These are phyloP conservation scores for Syzygium aromaticum DNA, from an alignment of 345 rosid genomes.

Conservation along the genomic window DNA sequence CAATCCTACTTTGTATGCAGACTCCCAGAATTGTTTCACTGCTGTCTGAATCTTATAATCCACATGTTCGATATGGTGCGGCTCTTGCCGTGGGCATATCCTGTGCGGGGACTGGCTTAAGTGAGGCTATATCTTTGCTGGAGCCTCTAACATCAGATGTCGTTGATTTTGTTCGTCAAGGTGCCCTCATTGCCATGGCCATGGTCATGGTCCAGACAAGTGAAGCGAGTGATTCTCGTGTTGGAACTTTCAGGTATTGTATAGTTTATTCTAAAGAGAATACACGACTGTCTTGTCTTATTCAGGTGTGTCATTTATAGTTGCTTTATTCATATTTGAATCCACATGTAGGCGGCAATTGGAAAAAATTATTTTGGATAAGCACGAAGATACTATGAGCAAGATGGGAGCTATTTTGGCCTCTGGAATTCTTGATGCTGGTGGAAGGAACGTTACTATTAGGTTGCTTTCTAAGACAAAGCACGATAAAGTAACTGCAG, in stretches of 20 bases:
- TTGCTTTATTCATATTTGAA: neutral
- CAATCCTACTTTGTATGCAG: slow-evolving; percentile 25
- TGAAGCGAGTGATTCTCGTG: slow-evolving; percentile 97
- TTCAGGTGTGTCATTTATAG: neutral
- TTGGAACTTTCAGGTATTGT: slow-evolving; percentile 81
- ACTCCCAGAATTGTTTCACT: slow-evolving; percentile 95
- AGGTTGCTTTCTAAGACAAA: slow-evolving; percentile 91
- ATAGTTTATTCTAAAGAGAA: neutral
- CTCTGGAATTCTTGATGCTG: slow-evolving; percentile 96
- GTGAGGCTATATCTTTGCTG: slow-evolving; percentile 96
- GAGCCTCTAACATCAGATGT: slow-evolving; percentile 98
- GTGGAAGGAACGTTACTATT: slow-evolving; percentile 98
- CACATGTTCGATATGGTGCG: slow-evolving; percentile 99
- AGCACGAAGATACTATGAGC: slow-evolving; percentile 99
- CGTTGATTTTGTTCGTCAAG: slow-evolving; percentile 99
- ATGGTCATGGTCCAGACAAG: slow-evolving; percentile 98
- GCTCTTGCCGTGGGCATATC: slow-evolving; percentile 99
- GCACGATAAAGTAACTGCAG: slow-evolving; percentile 92
- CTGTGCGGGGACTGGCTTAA: slow-evolving; percentile 98
- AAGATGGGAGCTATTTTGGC: slow-evolving; percentile 99
- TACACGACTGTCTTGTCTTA: neutral
- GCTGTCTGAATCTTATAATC: slow-evolving; percentile 95
- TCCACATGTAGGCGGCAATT: slow-evolving; percentile 61
- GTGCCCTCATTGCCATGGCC: slow-evolving; percentile 99
- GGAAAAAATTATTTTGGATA: slow-evolving; percentile 91